These are phyloP conservation scores for Globisporangium okanoganense DNA, from an alignment of 352 stramenopile genomes.

Conservation along the genomic window DNA sequence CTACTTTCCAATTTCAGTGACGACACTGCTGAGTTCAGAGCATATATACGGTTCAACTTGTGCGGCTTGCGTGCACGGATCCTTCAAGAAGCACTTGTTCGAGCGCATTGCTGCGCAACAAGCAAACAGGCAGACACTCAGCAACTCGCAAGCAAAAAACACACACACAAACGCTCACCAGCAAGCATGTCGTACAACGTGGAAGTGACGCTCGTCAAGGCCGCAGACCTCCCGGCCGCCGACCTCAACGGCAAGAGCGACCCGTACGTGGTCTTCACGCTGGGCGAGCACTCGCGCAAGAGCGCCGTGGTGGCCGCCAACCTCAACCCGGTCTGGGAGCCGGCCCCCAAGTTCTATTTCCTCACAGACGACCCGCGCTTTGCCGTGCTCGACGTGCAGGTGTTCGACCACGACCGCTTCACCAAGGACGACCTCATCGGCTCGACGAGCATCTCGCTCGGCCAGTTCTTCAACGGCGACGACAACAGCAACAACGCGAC, in stretches of 20 bases:
- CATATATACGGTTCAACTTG: not conserved
- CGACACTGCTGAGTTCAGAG: not conserved
- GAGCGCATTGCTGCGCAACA: not conserved
- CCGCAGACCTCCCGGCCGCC: slow-evolving; percentile 57
- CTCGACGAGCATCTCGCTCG: slow-evolving; percentile 49
- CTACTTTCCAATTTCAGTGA: not conserved
- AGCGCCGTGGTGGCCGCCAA: slow-evolving; percentile 54
- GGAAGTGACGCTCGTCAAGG: slow-evolving; percentile 68
- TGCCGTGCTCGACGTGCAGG: slow-evolving; percentile 55
- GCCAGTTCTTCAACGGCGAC: slow-evolving; percentile 36
- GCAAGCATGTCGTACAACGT: slow-evolving; percentile 45
- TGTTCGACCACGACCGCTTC: slow-evolving; percentile 73
- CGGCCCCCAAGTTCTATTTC: slow-evolving; percentile 64
- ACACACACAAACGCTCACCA: not conserved
- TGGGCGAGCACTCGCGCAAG: slow-evolving; percentile 61
- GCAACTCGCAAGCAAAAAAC: slow-evolving; percentile 10
- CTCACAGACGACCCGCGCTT: slow-evolving; percentile 49
- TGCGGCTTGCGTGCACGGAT: not conserved
- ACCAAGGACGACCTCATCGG: slow-evolving; percentile 79
- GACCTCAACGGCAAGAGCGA: slow-evolving; percentile 86
- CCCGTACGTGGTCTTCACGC: slow-evolving; percentile 75
- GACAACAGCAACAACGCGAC: slow-evolving; percentile 14
- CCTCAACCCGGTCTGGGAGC: slow-evolving; percentile 68
- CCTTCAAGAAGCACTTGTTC: not conserved
- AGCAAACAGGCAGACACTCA: slow-evolving; percentile 1